Evolutionary conservation across 495 filamentous ascomycete species (phyloP).

Genomic region (Astrocystis sublimbata): DNA sequence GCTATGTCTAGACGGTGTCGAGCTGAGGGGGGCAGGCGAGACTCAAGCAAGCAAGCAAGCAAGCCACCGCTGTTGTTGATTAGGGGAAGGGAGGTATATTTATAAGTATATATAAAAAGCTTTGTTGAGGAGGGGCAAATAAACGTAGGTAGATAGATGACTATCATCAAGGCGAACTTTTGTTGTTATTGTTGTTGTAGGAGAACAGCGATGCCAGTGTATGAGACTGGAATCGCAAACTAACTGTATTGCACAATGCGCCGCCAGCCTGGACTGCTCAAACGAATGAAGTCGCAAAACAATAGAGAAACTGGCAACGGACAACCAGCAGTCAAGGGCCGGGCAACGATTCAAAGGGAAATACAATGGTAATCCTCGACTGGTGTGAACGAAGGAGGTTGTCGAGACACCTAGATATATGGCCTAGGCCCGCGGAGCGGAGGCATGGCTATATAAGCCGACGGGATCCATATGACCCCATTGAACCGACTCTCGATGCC

Average conservation of each 20-base stretch:
- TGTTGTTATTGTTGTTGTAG: neutral
- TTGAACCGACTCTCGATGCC: conserved; percentile 31
- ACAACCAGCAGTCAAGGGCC: conserved; percentile 29
- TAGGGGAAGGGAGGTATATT: conserved; percentile 1
- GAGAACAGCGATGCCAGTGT: conserved; percentile 12
- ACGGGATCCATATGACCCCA: conserved; percentile 34
- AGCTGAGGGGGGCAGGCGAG: neutral
- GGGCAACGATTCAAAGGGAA: conserved; percentile 39
- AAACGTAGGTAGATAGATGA: neutral
- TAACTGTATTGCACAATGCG: conserved; percentile 18
- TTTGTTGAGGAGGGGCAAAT: neutral
- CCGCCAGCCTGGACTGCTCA: conserved; percentile 1
- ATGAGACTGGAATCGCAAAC: conserved; percentile 14
- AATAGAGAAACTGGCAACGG: conserved; percentile 1
- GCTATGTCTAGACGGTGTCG: neutral
- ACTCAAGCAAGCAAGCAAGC: neutral
- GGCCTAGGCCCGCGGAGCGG: conserved; percentile 45
- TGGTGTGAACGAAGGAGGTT: conserved; percentile 39
- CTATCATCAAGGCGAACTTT: conserved; percentile 1
- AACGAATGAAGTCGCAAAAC: conserved; percentile 14
- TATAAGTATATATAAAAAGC: no score
- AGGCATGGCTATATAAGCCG: conserved; percentile 49
- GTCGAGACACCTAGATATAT: conserved; percentile 28
- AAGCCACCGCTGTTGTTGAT: neutral
- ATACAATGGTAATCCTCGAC: conserved; percentile 35